Evolutionary conservation across 768 basidiomycete species (phyloP).

Genomic region (Sistotremastrum suecicum): DNA sequence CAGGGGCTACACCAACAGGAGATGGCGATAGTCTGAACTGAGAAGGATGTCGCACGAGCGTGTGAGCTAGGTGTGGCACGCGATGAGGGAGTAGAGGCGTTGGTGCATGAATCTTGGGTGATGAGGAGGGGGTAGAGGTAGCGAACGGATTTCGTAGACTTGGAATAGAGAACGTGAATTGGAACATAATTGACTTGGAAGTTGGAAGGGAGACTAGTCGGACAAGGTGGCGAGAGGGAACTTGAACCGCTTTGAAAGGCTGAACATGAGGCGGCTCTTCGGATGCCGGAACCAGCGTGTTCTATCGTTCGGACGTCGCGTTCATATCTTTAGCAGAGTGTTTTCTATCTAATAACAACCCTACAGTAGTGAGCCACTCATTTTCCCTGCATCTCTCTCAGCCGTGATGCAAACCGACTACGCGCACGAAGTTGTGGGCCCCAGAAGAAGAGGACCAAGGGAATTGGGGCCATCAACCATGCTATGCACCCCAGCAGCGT

Average conservation of each 20-base stretch:
- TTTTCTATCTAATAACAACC: no score
- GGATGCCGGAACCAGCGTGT: no score
- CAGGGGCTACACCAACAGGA: constrained; percentile 12
- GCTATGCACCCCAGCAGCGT: constrained; percentile 42
- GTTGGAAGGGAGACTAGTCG: no score
- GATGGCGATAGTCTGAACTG: neutral
- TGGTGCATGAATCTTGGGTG: neutral
- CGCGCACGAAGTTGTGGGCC: constrained; percentile 19
- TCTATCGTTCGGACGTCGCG: neutral
- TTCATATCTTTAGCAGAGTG: neutral
- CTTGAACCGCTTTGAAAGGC: no score
- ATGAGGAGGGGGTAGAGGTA: constrained; percentile 1
- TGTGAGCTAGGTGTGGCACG: neutral
- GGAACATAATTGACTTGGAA: constrained; percentile 1
- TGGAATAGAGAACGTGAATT: constrained; percentile 4
- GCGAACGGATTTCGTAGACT: neutral
- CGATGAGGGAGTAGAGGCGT: neutral
- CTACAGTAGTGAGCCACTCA: no score
- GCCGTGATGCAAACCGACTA: constrained; percentile 12
- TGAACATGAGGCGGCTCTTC: no score
- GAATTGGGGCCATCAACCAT: constrained; percentile 41
- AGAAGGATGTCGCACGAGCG: constrained; percentile 10
- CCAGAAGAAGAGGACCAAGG: constrained; percentile 26
- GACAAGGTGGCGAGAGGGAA: no score
- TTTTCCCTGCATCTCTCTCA: no score